Evolutionary conservation across 2,329 filamentous ascomycete species (phyloP).

Genomic region (Pseudocercospora cruenta): DNA sequence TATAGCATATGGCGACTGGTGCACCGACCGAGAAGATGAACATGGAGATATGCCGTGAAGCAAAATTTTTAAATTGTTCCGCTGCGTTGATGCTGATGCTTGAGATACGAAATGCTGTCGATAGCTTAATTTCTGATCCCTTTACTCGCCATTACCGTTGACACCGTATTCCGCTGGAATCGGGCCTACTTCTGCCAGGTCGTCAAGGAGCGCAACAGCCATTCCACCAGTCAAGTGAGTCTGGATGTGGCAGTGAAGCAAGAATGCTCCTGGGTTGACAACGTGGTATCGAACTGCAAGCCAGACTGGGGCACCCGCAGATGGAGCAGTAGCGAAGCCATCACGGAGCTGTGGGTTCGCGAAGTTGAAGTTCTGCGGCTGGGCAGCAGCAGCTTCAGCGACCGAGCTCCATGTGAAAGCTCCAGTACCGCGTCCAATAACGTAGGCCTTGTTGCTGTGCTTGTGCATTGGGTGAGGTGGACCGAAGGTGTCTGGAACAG

Average conservation of each 20-base stretch:
- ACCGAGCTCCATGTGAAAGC: conserved; percentile 58
- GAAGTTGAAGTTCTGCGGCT: conserved; percentile 60
- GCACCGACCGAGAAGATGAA: background rate
- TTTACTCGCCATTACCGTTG: conserved; percentile 10
- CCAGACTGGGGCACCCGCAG: conserved; percentile 39
- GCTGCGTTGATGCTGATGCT: conserved; percentile 1
- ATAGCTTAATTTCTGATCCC: background rate
- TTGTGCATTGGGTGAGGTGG: conserved; percentile 67
- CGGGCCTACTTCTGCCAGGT: conserved; percentile 19
- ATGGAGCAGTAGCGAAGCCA: conserved; percentile 39
- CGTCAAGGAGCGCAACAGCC: conserved; percentile 54
- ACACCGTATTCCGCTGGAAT: conserved; percentile 30
- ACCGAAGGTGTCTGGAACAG: conserved; percentile 40
- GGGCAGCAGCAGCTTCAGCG: conserved; percentile 52
- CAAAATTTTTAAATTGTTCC: background rate
- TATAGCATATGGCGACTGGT: background rate
- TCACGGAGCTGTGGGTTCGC: conserved; percentile 60
- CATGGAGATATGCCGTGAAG: background rate
- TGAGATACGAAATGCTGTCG: conserved; percentile 3
- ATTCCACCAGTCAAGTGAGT: conserved; percentile 54
- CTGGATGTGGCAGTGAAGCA: conserved; percentile 57
- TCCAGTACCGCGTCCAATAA: conserved; percentile 55
- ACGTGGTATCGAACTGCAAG: conserved; percentile 52
- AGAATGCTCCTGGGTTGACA: conserved; percentile 50
- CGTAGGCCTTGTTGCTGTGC: conserved; percentile 64